Evolutionary conservation across 2,329 filamentous ascomycete genomes (phyloP), one percentile per base, ranked within the genome.

Genomic region (Daldinia sp.): DNA sequence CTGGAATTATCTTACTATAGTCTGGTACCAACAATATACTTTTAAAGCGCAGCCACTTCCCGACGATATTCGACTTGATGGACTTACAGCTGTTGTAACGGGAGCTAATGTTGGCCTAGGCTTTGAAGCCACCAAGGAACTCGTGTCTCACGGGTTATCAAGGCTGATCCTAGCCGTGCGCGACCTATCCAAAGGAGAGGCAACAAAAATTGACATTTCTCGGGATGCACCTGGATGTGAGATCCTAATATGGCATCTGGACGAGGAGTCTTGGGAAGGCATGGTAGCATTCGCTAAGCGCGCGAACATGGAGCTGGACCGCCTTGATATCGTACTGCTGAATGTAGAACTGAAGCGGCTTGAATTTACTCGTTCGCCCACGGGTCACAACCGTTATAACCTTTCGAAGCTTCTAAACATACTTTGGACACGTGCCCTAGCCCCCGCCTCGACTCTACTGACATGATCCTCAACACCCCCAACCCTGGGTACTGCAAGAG

Each of bases 51-150:
- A 60, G 17, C 66, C 64, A 5, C 55, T 64, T 5, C 58, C 66
- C 0, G 25, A 41, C 8, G 37, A 43, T 6, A 50, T 67, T 54
- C 55, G 59, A 1, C 63, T 67, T 1, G 53, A 61, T 8, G 62
- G 66, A 2, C 39, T 61, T 29, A 68, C 66, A 10, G 64, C 64
- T 11, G 63, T 71, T 35, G 58, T 71, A 19, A 70, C 66, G 9
- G 67, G 67, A 4, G 48, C 64, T 1, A 67, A 67, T 35, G 57
- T 56, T 6, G 69, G 67, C 6, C 54, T 71, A 4, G 67, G 67
- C 4, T 63, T 68, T 11, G 66, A 70, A 15, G 66, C 67, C 3
- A 52, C 66, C 11, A 68, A 67, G 45, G 65, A 71, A n/a, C 15
- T 71, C 13, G 63, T 60, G 47, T 53, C 57, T 10, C 66, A 68